These are phyloP conservation scores for Fraxinus pennsylvanica DNA, from an alignment of 257 asterid genomes.

Conservation along the genomic window DNA sequence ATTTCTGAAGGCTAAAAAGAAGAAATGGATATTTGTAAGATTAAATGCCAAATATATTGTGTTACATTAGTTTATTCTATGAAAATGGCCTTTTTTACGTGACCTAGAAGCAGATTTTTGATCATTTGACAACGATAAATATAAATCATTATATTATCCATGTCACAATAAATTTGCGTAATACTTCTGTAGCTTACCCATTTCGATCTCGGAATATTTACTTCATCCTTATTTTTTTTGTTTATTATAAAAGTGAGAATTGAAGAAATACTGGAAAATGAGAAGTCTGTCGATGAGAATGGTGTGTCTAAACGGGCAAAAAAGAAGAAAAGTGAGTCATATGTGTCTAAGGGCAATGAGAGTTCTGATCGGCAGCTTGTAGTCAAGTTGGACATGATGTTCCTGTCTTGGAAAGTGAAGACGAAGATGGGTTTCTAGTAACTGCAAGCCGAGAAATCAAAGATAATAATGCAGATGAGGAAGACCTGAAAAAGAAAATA, in stretches of 20 bases:
- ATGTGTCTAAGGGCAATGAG: constrained; percentile 33
- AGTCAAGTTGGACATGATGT: constrained; percentile 37
- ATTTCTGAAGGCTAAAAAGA: too few relatives aligned
- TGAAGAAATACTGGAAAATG: constrained; percentile 85
- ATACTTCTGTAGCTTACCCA: background rate
- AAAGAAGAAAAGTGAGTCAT: constrained; percentile 50
- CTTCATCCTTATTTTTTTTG: background rate
- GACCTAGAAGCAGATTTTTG: background rate
- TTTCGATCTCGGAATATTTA: background rate
- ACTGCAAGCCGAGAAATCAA: constrained; percentile 32
- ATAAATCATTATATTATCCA: background rate
- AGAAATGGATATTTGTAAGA: too few relatives aligned
- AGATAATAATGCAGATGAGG: constrained; percentile 27
- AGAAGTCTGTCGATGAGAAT: constrained; percentile 46
- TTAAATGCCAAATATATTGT: too few relatives aligned
- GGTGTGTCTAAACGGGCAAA: constrained; percentile 36
- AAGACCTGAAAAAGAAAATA: constrained; percentile 38
- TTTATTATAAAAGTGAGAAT: constrained; percentile 57
- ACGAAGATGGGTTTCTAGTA: constrained; percentile 88
- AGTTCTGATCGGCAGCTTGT: constrained; percentile 51
- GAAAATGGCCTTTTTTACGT: background rate
- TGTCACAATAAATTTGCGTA: background rate
- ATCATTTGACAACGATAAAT: background rate
- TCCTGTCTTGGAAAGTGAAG: constrained; percentile 73
- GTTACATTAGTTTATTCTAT: too few relatives aligned